Conservation (phyloP, 83 land plant species). For the Isoetes engelmannii region DNA sequence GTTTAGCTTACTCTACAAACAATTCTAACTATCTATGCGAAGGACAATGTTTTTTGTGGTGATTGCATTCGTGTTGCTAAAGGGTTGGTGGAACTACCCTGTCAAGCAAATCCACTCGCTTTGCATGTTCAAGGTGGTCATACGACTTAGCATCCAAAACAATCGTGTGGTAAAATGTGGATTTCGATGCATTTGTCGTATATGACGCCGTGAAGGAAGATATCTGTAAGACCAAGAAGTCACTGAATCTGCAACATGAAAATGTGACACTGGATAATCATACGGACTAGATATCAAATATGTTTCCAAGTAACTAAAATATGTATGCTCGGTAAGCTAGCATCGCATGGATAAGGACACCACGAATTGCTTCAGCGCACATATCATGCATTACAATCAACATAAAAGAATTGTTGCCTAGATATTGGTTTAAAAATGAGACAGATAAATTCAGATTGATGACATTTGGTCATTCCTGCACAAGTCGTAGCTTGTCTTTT, state of each 20-base stretch:
- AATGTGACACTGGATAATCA: neutral
- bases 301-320: no score
- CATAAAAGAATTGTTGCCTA: no score
- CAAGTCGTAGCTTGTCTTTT: no score
- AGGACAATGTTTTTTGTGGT: conserved; percentile 9
- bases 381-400: no score
- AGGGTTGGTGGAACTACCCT: neutral
- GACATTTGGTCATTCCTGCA: no score
- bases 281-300: no score
- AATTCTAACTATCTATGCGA: neutral
- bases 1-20: neutral
- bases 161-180: conserved; percentile 11
- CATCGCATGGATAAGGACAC: no score
- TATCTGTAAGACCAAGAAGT: conserved; percentile 17
- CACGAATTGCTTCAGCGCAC: no score
- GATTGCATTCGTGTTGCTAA: conserved; percentile 11
- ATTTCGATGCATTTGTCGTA: neutral
- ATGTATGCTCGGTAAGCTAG: no score
- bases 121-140: conserved; percentile 13
- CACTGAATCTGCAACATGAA: conserved; percentile 21
- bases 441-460: no score
- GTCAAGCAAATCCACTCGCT: conserved; percentile 20
- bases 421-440: no score
- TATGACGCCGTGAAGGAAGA: neutral
- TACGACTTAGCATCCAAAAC: conserved; percentile 20